Evolutionary conservation across 2,329 filamentous ascomycete species (phyloP), one percentile per base, ranked within the genome.

Genomic region (Paecilomyces formosus): DNA sequence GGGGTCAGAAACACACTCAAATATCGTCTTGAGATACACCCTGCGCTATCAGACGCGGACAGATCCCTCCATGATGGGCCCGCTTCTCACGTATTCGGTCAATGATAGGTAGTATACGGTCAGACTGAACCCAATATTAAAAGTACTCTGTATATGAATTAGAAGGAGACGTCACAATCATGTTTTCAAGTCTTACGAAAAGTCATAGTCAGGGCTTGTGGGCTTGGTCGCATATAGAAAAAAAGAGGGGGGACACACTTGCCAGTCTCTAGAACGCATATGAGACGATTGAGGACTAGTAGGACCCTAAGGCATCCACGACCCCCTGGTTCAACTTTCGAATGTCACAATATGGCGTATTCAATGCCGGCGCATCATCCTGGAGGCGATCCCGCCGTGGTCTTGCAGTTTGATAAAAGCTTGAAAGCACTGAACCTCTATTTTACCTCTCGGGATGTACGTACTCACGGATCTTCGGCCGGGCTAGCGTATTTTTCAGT

Each of bases 401-500:
- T 6, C 9, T 21, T 57, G 26, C 49, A 53, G 30, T 24, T 55
- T 15, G 33, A 55, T 26, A 55, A 35, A 55, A 45, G 35, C 22
- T 45, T 55, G 54, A 55, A 26, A 6, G 9, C 22, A 31, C 30
- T 55, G 15, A 55, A 55, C 30, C 58, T 61, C 59, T 63, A 61
- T 59, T 62, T 65, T 60, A 62, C 59, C 63, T 64, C 61, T 59
- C 54, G 62, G 62, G 60, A 54, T 28, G 28, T 55, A 45, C 28
- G 28, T 55, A 45, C 28, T 18, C 33, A 45, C 58, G 60, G 57
- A 54, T 45, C 55, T 45, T 62, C 55, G 28, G 56, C 49, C 57
- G 56, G 57, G 56, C 60, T 63, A 60, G 70, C 70, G 69, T 71
- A 70, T 67, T 70, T 71, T 60, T 71, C 67, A 70, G 68, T 68